A percentile compares a stretch with the other conserved stretches of the same genome.
Conservation (phyloP, 306 rosid species). For the Inga oerstediana region DNA sequence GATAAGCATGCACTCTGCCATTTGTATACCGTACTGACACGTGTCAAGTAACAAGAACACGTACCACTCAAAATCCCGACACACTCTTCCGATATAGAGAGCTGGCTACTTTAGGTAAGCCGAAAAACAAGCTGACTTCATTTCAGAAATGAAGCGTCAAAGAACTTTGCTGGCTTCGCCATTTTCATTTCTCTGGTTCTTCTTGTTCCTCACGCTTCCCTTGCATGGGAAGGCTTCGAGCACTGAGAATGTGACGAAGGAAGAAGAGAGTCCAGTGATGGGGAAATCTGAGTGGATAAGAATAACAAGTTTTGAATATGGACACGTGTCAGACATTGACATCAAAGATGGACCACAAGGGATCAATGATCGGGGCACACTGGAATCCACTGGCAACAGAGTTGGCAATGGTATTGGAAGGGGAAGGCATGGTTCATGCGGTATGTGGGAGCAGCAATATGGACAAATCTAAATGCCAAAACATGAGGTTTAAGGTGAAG, state of each 20-base stretch:
- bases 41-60: slow-evolving; percentile 58
- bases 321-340: slow-evolving; percentile 63
- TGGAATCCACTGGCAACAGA: slow-evolving; percentile 86
- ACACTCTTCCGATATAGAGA: slow-evolving; percentile 38
- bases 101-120: slow-evolving; percentile 28
- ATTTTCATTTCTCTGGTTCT: slow-evolving; percentile 23
- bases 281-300: slow-evolving; percentile 51
- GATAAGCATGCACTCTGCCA: slow-evolving; percentile 43
- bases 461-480: slow-evolving; percentile 42
- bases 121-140: slow-evolving; percentile 5
- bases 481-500: slow-evolving; percentile 62
- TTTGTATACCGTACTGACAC: slow-evolving; percentile 41
- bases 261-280: slow-evolving; percentile 47
- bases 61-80: slow-evolving; percentile 30
- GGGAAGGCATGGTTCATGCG: slow-evolving; percentile 74
- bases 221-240: slow-evolving; percentile 40
- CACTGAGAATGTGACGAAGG: slow-evolving; percentile 31
- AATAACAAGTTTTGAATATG: slow-evolving; percentile 54
- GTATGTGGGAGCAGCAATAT: slow-evolving; percentile 55
- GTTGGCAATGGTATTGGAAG: slow-evolving; percentile 61
- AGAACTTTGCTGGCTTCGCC: slow-evolving; percentile 15
- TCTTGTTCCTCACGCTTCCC: slow-evolving; percentile 37
- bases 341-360: slow-evolving; percentile 57
- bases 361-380: slow-evolving; percentile 91
- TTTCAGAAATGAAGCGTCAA: slow-evolving; percentile 27